phyloP scores from a whole-genome alignment of 208 protist species.

The Leptomonas pyrrhocoris region DNA sequence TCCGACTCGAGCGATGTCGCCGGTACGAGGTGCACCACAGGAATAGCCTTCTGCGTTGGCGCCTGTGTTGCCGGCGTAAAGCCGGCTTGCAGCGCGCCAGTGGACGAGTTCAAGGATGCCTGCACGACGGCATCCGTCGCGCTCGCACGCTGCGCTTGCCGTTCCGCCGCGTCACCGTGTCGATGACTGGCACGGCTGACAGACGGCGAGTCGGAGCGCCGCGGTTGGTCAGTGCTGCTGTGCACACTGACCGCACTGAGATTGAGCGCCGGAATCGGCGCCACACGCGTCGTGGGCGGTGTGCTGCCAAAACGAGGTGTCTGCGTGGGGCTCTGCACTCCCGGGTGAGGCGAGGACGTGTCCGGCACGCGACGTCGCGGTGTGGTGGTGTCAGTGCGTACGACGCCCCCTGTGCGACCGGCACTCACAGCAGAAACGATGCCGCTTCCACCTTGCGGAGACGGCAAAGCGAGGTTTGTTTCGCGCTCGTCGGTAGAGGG shows the following conservation, averaged over 20 bases:
- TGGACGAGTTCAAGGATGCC: neutral
- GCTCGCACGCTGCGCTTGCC: neutral
- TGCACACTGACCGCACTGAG: constrained; percentile 1
- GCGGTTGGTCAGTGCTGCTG: constrained; percentile 5
- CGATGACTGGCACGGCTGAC: neutral
- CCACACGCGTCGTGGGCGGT: neutral
- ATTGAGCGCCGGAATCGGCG: constrained; percentile 6
- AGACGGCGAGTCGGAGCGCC: constrained; percentile 13
- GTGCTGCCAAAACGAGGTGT: neutral
- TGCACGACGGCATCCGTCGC: neutral
- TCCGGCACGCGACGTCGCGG: constrained; percentile 1
- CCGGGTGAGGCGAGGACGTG: neutral
- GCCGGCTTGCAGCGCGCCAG: neutral
- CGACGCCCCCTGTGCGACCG: neutral
- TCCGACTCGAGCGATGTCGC: constrained; percentile 1
- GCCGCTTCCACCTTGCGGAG: neutral
- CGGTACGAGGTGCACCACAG: constrained; percentile 29
- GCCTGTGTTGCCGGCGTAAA: neutral
- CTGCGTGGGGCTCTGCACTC: neutral
- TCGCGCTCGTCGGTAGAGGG: neutral
- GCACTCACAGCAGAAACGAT: neutral
- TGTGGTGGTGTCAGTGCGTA: neutral
- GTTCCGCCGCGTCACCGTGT: neutral
- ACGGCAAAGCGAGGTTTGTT: neutral
- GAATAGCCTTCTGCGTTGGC: constrained; percentile 25